Base-by-base conservation (phyloP, 176 grass and related monocot genomes). In the Cenchrus fungigraminus region DNA sequence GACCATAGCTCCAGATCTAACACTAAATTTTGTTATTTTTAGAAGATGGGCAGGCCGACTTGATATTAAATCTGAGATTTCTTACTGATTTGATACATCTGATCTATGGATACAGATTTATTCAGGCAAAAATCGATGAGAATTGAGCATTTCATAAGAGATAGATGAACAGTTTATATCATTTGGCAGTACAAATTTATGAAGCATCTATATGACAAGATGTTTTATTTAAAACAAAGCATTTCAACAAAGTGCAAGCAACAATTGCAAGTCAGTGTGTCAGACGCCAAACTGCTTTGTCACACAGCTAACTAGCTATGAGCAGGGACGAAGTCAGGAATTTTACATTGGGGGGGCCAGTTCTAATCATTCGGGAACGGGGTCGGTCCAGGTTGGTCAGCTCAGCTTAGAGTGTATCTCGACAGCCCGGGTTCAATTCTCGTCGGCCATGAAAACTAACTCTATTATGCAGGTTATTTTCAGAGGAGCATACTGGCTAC, bases 211-310 rank as follows among this genome's bases (percentile, higher is more conserved):
- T 46, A 9, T 15, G 67, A 51, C 22, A 45, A 46, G 8, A 63
- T 45, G 34, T 34, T 14, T 14, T 73, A 72, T 49, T 66, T 28
- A 47, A 68, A 76, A 43, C 9, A 0, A 82, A 65, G 66, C 20
- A 55, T 37, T 34, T 69, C 71, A 81, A 57, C 6, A 49, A 52
- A 45, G 20, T 67, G 29, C 44, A 68, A 20, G 20, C 17, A 70
- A 78, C 29, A 82, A 82, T 73, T 7, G 63, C n/a, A 20, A 74
- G 66, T 73, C 25, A 68, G 73, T n/a, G 31, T 43, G 70, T 83
- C 74, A 79, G 75, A 69, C 60, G 87, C 60, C 79, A 74, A 86
- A 83, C 84, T 83, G 15, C 52, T 90, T 83, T 79, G 54, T 82
- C 81, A 65, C 72, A 63, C 54, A 77, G n/a, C 16, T 70, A 64